Conservation (phyloP, 2,329 filamentous ascomycete genomes). For the Botryotinia narcissicola region DNA sequence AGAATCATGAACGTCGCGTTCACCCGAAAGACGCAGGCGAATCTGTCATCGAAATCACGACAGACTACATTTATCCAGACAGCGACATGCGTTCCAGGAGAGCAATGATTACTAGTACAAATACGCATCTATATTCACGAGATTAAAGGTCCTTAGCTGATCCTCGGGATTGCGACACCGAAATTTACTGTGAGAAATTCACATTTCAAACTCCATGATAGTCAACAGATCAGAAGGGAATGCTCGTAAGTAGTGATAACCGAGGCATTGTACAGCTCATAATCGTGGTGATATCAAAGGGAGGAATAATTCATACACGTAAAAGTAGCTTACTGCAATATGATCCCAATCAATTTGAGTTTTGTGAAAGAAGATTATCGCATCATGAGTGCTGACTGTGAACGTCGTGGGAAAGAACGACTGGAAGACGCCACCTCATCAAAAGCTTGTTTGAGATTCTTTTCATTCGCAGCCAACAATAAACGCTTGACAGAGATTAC, state of each 20-base stretch:
- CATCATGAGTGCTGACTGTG: background rate
- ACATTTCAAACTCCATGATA: background rate
- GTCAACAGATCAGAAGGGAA: background rate
- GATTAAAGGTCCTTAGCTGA: background rate
- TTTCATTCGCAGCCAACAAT: background rate
- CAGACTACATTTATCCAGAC: no score
- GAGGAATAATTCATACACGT: background rate
- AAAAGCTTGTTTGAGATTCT: no score
- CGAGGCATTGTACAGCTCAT: no score
- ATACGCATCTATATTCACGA: background rate
- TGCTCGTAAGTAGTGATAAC: background rate
- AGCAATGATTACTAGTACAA: background rate
- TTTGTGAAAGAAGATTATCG: background rate
- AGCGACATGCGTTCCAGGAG: background rate
- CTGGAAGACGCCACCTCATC: background rate
- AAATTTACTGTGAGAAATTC: background rate
- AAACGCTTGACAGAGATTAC: background rate
- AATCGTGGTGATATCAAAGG: no score
- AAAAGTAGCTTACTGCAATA: background rate
- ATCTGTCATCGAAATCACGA: background rate
- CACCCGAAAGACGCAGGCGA: background rate
- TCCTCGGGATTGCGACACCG: background rate
- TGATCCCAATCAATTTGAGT: background rate
- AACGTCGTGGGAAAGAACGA: background rate
- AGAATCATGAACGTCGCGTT: background rate